These are phyloP conservation scores for Claviceps sp. DNA, from an alignment of 2,329 filamentous ascomycete species.

Conservation along the genomic window DNA sequence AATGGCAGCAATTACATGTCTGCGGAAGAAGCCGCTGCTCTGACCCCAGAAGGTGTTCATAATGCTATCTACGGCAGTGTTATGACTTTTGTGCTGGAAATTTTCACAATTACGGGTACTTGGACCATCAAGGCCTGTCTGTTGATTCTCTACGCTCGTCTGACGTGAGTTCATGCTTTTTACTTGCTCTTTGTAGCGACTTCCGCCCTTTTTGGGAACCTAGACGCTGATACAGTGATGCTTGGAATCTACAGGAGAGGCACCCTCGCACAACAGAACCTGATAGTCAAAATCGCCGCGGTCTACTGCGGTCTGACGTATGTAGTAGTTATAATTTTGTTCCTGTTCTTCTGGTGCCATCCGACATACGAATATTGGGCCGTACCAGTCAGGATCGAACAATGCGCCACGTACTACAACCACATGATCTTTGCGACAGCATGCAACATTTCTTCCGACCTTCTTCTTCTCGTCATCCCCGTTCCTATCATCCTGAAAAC, in stretches of 20 bases:
- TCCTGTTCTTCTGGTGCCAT: conserved; percentile 39
- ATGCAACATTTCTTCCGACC: conserved; percentile 33
- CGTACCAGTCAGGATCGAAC: conserved; percentile 27
- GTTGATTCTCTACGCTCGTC: conserved; percentile 36
- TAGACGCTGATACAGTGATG: background rate
- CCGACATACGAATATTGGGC: conserved; percentile 39
- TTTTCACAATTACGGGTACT: conserved; percentile 35
- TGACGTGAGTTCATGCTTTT: conserved; percentile 26
- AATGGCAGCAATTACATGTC: conserved; percentile 32
- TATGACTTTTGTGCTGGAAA: conserved; percentile 38
- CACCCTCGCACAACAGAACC: conserved; percentile 18
- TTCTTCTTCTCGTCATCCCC: conserved; percentile 30
- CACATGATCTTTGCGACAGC: conserved; percentile 33
- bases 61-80: conserved; percentile 38
- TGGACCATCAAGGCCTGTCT: conserved; percentile 42
- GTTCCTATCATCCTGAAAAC: conserved; percentile 30
- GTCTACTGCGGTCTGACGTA: conserved; percentile 31
- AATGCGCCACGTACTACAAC: conserved; percentile 32
- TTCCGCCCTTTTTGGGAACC: background rate
- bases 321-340: conserved; percentile 34
- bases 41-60: conserved; percentile 29
- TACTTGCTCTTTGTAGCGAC: background rate
- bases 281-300: conserved; percentile 27
- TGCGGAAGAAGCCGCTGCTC: conserved; percentile 21
- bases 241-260: conserved; percentile 10